These are phyloP conservation scores for Amphichorda felina DNA, from an alignment of 2,329 filamentous ascomycete species.

Conservation along the genomic window DNA sequence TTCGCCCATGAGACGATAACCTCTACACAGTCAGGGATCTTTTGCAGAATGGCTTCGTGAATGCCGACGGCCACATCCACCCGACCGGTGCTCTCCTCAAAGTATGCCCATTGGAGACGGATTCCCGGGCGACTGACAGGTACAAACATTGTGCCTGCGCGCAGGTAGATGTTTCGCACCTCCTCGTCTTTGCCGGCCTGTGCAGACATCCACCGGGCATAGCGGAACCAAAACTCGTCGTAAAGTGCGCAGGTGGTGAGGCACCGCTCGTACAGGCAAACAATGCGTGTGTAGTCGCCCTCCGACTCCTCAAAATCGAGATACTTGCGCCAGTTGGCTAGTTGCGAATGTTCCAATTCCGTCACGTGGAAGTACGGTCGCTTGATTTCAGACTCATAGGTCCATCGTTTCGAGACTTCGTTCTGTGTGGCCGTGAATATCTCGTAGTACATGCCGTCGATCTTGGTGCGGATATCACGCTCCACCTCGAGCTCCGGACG, in stretches of 20 bases:
- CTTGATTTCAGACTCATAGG: slow-evolving; percentile 89
- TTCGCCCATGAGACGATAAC: slow-evolving; percentile 84
- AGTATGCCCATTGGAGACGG: slow-evolving; percentile 84
- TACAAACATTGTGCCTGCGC: slow-evolving; percentile 74
- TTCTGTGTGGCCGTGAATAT: slow-evolving; percentile 70
- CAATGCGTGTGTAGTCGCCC: slow-evolving; percentile 60
- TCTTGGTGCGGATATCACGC: slow-evolving; percentile 65
- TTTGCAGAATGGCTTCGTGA: slow-evolving; percentile 65
- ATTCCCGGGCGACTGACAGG: slow-evolving; percentile 77
- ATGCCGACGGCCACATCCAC: slow-evolving; percentile 73
- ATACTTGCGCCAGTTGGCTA: slow-evolving; percentile 90
- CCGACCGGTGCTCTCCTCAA: slow-evolving; percentile 76
- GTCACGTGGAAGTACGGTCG: slow-evolving; percentile 95
- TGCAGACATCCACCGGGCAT: slow-evolving; percentile 82
- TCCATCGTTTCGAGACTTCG: slow-evolving; percentile 89
- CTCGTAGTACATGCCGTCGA: slow-evolving; percentile 72
- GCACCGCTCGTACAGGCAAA: slow-evolving; percentile 88
- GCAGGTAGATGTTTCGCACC: slow-evolving; percentile 81
- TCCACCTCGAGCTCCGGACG: slow-evolving; percentile 72
- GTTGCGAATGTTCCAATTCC: slow-evolving; percentile 73
- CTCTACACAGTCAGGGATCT: slow-evolving; percentile 72
- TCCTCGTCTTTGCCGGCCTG: slow-evolving; percentile 78
- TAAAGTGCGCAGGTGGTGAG: slow-evolving; percentile 88
- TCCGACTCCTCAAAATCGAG: slow-evolving; percentile 89
- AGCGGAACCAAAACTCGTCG: slow-evolving; percentile 97